phyloP scores from a whole-genome alignment of 768 basidiomycete species.

The Serendipita sp. region DNA sequence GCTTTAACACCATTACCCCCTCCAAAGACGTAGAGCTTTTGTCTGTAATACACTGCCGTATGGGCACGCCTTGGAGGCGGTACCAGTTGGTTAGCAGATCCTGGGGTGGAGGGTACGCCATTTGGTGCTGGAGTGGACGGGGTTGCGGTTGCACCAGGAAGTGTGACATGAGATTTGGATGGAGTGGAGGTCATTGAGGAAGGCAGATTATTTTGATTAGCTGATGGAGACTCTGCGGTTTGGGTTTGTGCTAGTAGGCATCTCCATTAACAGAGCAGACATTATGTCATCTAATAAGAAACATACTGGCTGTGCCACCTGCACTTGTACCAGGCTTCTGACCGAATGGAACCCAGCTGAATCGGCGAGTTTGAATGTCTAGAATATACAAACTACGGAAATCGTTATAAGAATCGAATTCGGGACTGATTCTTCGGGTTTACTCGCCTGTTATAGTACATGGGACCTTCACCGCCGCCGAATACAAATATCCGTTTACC shows the following conservation, averaged over 20 bases:
- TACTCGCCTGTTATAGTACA: constrained; percentile 53
- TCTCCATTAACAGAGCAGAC: no score
- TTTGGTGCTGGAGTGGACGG: not conserved
- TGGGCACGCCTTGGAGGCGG: constrained; percentile 71
- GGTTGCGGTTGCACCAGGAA: not conserved
- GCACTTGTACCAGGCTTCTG: not conserved
- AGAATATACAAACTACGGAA: constrained; percentile 40
- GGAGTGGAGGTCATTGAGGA: not conserved
- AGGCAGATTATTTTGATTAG: not conserved
- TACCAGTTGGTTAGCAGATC: constrained; percentile 1
- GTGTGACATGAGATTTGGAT: not conserved
- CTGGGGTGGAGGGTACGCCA: not conserved
- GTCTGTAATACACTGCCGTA: constrained; percentile 56
- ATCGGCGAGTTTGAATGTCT: constrained; percentile 57
- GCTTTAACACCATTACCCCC: constrained; percentile 90
- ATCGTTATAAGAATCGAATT: not conserved
- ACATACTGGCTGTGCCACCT: not conserved
- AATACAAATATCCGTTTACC: constrained; percentile 58
- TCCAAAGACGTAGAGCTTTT: constrained; percentile 73
- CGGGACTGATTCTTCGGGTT: not conserved
- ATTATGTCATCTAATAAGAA: not conserved
- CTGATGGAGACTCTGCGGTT: not conserved
- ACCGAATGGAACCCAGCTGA: constrained; percentile 25
- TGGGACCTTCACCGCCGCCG: constrained; percentile 71
- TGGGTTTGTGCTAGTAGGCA: not conserved